Conservation (phyloP, 2,329 filamentous ascomycete genomes). For the Microsporum ferrugineum region DNA sequence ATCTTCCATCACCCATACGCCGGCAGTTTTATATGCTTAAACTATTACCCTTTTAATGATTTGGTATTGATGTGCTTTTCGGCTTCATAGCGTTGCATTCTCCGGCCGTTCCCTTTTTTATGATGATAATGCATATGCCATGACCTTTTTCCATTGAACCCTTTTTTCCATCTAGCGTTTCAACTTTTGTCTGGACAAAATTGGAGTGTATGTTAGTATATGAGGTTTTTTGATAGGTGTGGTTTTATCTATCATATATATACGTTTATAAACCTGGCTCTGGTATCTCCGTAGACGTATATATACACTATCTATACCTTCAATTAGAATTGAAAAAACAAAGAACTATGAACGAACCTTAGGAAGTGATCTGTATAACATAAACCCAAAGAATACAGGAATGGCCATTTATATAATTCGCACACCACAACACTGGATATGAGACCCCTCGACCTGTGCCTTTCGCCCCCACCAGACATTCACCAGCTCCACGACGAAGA, state of each 20-base stretch:
- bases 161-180: background rate
- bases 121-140: background rate
- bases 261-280: background rate
- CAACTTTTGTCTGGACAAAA: background rate
- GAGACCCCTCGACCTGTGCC: conserved; percentile 33
- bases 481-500: conserved; percentile 38
- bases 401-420: conserved; percentile 28
- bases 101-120: background rate
- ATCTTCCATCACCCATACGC: background rate
- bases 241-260: background rate
- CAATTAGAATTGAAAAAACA: too few relatives aligned
- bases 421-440: conserved; percentile 39
- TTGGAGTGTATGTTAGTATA: background rate
- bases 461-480: conserved; percentile 36
- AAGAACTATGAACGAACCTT: background rate
- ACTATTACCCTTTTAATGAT: background rate
- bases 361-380: background rate
- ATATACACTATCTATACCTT: background rate
- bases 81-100: background rate
- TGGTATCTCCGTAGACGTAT: background rate
- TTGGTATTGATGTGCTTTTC: background rate
- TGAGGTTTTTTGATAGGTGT: background rate
- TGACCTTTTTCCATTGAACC: background rate
- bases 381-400: conserved; percentile 4
- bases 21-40: background rate